A percentile compares a stretch with the other conserved stretches of the same genome.
phyloP scores from a whole-genome alignment of 139 green algal species.

The Marvania coccoides region DNA sequence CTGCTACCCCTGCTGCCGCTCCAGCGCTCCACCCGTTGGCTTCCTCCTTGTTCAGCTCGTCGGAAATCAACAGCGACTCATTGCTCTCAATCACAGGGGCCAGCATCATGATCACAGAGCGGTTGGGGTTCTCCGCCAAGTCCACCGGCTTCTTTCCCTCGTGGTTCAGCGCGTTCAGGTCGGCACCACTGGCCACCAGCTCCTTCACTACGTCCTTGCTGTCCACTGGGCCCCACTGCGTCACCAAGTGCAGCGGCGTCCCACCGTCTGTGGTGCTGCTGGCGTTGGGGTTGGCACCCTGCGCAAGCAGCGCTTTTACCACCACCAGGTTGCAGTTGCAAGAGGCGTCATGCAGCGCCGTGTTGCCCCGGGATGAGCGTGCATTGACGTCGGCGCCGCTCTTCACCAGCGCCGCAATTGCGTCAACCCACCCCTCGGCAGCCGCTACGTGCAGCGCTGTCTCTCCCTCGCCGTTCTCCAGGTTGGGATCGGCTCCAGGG shows the following conservation, averaged over 20 bases:
- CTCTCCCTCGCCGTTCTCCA: not conserved
- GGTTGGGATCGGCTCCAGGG: not conserved
- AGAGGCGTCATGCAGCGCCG: not conserved
- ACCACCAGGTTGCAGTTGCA: not conserved
- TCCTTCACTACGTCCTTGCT: not conserved
- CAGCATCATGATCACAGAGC: too few relatives aligned
- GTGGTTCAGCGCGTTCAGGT: not conserved
- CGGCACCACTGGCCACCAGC: not conserved
- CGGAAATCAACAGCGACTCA: too few relatives aligned
- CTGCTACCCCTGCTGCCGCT: too few relatives aligned
- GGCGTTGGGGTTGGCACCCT: not conserved
- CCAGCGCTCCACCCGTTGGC: too few relatives aligned
- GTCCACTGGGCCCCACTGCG: not conserved
- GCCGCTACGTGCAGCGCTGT: not conserved
- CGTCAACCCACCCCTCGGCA: not conserved
- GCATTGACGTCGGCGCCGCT: not conserved
- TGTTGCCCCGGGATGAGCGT: not conserved
- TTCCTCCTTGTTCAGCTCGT: too few relatives aligned
- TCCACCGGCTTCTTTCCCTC: not conserved
- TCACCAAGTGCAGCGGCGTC: not conserved
- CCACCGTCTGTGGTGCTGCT: not conserved
- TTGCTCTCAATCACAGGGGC: too few relatives aligned
- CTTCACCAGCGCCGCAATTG: not conserved
- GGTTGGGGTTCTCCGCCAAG: too few relatives aligned
- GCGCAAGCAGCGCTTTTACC: not conserved